Base-by-base conservation (phyloP, 2,329 filamentous ascomycete species). In the Myotisia sp. region DNA sequence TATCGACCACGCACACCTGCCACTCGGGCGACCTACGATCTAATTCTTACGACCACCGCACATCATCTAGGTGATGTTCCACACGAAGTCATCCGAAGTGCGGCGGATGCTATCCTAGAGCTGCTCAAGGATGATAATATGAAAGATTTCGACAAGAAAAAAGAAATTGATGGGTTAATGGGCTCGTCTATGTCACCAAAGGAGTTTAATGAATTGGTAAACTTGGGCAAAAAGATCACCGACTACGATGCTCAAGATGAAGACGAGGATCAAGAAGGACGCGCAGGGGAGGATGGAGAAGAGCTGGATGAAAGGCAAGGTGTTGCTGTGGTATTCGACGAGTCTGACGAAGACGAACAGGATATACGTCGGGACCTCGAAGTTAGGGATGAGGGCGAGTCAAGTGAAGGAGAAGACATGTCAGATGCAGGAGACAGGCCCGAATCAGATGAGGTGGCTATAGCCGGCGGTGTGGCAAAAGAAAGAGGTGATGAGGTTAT, bases 101-200 rank as follows among this genome's bases (percentile, higher is more conserved):
- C 90, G 10, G 87, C 90, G 9, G 90, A 98, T 55, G 85, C 82
- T 3, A 76, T 86, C 2, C 58, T 98, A 34, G 90, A 98, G 54
- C 84, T 79, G 42, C 65, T 98, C 28, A 98, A 98, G 58, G 86
- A 95, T 47, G 86, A 94, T 42, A 80, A 86, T 42, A 66, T 94
- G 63, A 95, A 95, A 57, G 90, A 98, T 54, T 82, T 92, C 40
- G 90, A 98, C 55, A 94, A 92, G 67, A 98, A 98, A 66, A 93
- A 86, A 60, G 85, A 94, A 55, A 75, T 95, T 27, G 90, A 98
- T 48, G 90, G 95, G 44, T 75, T 95, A 39, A 59, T 98, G 26
- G 90, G 87, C n/a, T 71, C 71, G 22, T 75, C 76, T 1, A 72
- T 94, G 64, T 77, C 70, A 31, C 73, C 83, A 1, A 92, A 94